Percentiles rank a stretch among this genome's conserved stretches.
phyloP scores from a whole-genome alignment of 805 yeast species.

The Torulaspora indica region DNA sequence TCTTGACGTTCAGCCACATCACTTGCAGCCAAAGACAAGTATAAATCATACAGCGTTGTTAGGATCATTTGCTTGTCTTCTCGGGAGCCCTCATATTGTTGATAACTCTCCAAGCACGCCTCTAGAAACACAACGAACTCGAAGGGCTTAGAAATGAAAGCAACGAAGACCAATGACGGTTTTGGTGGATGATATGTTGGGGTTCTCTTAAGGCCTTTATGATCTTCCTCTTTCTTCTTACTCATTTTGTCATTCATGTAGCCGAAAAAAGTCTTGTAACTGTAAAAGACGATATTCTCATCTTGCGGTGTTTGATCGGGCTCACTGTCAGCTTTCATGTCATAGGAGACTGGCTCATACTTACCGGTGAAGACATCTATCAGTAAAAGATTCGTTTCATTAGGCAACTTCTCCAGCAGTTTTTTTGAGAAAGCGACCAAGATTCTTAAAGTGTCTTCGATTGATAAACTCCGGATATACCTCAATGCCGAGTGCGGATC shows the following conservation, averaged over 20 bases:
- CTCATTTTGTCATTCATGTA: conserved; percentile 43
- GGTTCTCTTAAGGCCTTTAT: conserved; percentile 15
- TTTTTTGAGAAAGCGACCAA: conserved; percentile 61
- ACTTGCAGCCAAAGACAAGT: conserved; percentile 52
- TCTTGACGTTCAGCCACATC: conserved; percentile 37
- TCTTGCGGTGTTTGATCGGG: conserved; percentile 10
- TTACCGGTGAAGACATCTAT: conserved; percentile 88
- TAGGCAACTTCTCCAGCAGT: conserved; percentile 63
- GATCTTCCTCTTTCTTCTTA: conserved; percentile 12
- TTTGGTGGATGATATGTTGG: conserved; percentile 89
- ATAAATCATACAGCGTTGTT: conserved; percentile 78
- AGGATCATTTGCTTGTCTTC: conserved; percentile 70
- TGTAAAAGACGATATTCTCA: conserved; percentile 40
- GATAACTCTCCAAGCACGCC: conserved; percentile 79
- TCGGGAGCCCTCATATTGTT: conserved; percentile 60
- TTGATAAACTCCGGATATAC: conserved; percentile 61
- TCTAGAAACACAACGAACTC: conserved; percentile 90
- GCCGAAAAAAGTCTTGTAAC: conserved; percentile 54
- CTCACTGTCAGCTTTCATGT: conserved; percentile 8
- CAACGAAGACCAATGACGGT: conserved; percentile 79
- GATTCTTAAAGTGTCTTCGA: conserved; percentile 73
- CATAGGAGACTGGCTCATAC: conserved; percentile 46
- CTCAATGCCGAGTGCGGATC: conserved; percentile 56
- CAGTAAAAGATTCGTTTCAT: conserved; percentile 74
- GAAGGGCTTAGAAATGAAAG: conserved; percentile 78